Base-by-base conservation (phyloP, 2,329 filamentous ascomycete species). In the Diaporthe vaccinii region DNA sequence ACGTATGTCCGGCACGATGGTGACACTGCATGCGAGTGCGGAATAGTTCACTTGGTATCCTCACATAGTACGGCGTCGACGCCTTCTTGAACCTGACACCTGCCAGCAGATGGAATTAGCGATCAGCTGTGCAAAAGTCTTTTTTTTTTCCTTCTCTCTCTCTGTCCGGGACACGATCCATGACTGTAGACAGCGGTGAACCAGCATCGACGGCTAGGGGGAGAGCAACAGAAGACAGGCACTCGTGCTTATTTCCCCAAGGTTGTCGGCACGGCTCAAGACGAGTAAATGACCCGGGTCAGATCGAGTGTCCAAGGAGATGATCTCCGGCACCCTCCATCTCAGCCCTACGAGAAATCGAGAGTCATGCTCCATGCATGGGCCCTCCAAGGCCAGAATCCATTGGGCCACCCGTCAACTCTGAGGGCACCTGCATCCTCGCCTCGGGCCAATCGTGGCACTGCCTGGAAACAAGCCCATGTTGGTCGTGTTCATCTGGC, bases 261-360 rank as follows among this genome's bases (percentile, higher is more conserved):
- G 14, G 22, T 39, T 39, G 65, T 6, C n/a, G 34, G 49, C 34
- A 69, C 55, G 34, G 12, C 25, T 41, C 65, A 55, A 69, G 51
- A 28, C 31, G n/a, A 51, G 46, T 20, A 53, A 39, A 8, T 68
- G n/a, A 39, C 31, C 46, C 46, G 62, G 10, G 2, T 14, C 46
- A 53, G 46, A 69, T 68, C 65, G 65, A 53, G 46, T 39, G 14
- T 22, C 65, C n/a, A 28, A 46, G 34, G n/a, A 53, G 34, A 15
- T 68, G 46, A 53, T 69, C 65, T 69, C 65, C 36, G 65, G 41
- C 46, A 73, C 67, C 73, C 73, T 61, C 73, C 73, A 74, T 72
- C 67, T 74, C 73, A 74, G 73, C 73, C 73, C 73, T 74, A 74
- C n/a, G 53, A 46, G 41, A 65, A 36, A 57, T 46, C 46, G 34